phyloP scores from a whole-genome alignment of 805 yeast species.

The Ogataea nakhonphanomensis region DNA sequence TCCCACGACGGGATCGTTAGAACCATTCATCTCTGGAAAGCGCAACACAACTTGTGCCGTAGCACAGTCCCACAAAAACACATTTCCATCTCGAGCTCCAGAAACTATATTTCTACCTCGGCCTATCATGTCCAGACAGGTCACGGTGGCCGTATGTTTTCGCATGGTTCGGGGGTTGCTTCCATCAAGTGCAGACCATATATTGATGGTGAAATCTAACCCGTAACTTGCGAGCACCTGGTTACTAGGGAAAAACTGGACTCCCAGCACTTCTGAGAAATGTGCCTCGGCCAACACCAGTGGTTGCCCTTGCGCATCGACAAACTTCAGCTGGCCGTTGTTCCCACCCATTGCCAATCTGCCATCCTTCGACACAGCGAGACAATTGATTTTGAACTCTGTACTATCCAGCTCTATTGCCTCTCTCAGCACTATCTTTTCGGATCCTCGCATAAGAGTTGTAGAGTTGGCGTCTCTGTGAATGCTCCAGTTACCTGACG shows the following conservation, averaged over 20 bases:
- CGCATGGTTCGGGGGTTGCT: conserved; percentile 46
- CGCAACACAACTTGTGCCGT: conserved; percentile 43
- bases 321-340: conserved; percentile 16
- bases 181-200: conserved; percentile 56
- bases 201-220: conserved; percentile 51
- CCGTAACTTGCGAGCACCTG: conserved; percentile 59
- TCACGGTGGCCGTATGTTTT: conserved; percentile 48
- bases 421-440: background rate
- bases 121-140: conserved; percentile 51
- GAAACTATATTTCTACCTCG: conserved; percentile 66
- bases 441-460: background rate
- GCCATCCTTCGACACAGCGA: conserved; percentile 12
- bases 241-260: conserved; percentile 60
- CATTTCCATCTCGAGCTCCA: conserved; percentile 51
- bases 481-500: conserved; percentile 1
- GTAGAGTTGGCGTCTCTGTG: background rate
- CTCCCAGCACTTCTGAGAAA: conserved; percentile 40
- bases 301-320: background rate
- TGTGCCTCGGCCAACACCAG: conserved; percentile 43
- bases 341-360: conserved; percentile 17
- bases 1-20: conserved; percentile 34
- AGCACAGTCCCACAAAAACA: conserved; percentile 70
- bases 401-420: background rate
- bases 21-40: conserved; percentile 35
- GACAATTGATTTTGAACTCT: background rate